These are phyloP conservation scores for Alliaria petiolata DNA, from an alignment of 345 rosid genomes.

Conservation along the genomic window DNA sequence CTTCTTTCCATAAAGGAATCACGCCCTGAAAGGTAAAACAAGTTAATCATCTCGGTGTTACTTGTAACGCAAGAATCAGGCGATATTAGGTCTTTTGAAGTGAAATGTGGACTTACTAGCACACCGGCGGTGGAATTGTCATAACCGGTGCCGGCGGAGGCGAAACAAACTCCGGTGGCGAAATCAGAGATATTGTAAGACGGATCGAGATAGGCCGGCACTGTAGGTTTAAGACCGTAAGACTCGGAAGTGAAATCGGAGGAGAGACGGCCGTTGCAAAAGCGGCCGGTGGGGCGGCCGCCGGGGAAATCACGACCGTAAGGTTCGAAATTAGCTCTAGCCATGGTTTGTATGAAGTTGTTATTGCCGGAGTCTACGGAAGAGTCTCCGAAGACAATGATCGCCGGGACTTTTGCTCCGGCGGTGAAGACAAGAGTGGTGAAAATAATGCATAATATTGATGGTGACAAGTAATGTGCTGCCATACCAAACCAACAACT, in stretches of 20 bases:
- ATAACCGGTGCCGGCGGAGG: constrained; percentile 59
- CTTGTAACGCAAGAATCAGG: constrained; percentile 21
- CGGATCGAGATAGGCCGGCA: constrained; percentile 63
- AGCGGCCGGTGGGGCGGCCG: constrained; percentile 48
- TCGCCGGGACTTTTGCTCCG: constrained; percentile 45
- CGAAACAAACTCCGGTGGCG: constrained; percentile 61
- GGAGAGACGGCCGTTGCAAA: too few species aligned
- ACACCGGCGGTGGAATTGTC: constrained; percentile 57
- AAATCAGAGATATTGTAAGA: constrained; percentile 45
- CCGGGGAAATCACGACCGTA: constrained; percentile 59
- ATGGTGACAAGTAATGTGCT: constrained; percentile 5
- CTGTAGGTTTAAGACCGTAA: constrained; percentile 47
- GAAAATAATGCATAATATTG: constrained; percentile 11
- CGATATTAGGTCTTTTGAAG: neutral
- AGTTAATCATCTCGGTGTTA: neutral
- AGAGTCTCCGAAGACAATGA: constrained; percentile 67
- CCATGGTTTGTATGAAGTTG: constrained; percentile 48
- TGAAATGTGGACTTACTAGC: constrained; percentile 39
- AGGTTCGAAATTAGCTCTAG: constrained; percentile 54
- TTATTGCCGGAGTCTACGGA: constrained; percentile 64
- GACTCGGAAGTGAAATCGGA: constrained; percentile 55
- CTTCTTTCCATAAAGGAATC: constrained; percentile 57
- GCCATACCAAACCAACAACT: constrained; percentile 27
- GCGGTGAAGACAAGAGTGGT: constrained; percentile 15
- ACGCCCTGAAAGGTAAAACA: constrained; percentile 38